Percentiles rank a stretch among this genome's conserved stretches.
These are phyloP conservation scores for Boletellus deceptivus DNA, from an alignment of 1,284 basidiomycete species.

Conservation along the genomic window DNA sequence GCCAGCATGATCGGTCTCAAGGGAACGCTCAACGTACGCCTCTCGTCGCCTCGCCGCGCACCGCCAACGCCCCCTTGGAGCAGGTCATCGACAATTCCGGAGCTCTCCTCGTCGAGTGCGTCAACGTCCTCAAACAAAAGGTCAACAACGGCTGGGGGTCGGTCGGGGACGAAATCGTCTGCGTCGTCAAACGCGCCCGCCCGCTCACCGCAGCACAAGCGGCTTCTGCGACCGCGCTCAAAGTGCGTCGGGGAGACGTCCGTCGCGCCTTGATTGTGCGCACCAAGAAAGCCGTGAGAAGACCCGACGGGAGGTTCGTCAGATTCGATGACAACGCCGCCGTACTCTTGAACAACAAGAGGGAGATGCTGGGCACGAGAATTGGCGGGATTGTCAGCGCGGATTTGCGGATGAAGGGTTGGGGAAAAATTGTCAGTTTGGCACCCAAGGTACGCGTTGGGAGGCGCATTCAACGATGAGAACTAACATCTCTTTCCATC, in stretches of 20 bases:
- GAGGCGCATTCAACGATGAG: not conserved
- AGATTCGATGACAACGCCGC: constrained; percentile 98
- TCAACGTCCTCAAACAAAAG: constrained; percentile 96
- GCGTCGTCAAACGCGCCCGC: constrained; percentile 91
- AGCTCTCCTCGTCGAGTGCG: constrained; percentile 91
- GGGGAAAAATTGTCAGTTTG: constrained; percentile 92
- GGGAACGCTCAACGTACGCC: constrained; percentile 76
- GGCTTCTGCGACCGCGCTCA: constrained; percentile 66
- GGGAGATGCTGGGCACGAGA: constrained; percentile 94
- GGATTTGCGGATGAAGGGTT: constrained; percentile 88
- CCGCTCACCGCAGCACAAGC: constrained; percentile 68
- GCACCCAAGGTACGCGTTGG: constrained; percentile 77
- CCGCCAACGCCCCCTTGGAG: not conserved
- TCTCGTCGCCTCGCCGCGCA: not conserved
- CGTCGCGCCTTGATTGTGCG: constrained; percentile 94
- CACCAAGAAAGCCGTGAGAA: constrained; percentile 76
- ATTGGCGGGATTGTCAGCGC: constrained; percentile 93
- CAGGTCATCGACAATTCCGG: constrained; percentile 99
- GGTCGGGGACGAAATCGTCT: constrained; percentile 95
- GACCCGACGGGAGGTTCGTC: constrained; percentile 85
- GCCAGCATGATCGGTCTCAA: constrained; percentile 88
- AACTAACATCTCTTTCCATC: not conserved
- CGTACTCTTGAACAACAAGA: constrained; percentile 94
- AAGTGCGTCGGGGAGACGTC: constrained; percentile 92
- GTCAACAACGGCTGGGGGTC: constrained; percentile 83